Conservation (phyloP, 2,329 filamentous ascomycete genomes). For the Colletotrichum sansevieriae region DNA sequence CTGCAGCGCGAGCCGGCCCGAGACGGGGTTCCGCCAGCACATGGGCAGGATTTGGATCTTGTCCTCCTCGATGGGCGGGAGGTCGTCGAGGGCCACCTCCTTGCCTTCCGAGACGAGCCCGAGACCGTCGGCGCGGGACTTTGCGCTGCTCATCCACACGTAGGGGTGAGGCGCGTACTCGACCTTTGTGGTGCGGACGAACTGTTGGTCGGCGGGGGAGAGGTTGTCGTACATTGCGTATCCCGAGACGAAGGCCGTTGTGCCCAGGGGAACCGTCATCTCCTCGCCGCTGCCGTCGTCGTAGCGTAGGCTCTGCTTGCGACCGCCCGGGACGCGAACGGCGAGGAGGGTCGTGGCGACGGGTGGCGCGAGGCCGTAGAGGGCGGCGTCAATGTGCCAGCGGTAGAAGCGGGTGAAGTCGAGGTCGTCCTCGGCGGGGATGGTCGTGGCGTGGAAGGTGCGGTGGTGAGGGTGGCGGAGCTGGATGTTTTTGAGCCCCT, state of each 20-base stretch:
- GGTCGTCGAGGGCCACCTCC: conserved; percentile 69
- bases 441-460: conserved; percentile 77
- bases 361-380: conserved; percentile 82
- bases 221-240: conserved; percentile 79
- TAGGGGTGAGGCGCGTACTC: conserved; percentile 86
- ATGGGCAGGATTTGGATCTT: conserved; percentile 82
- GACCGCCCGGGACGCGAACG: conserved; percentile 77
- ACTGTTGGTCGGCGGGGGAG: conserved; percentile 74
- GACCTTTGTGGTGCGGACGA: conserved; percentile 74
- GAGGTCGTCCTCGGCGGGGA: conserved; percentile 67
- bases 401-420: conserved; percentile 74
- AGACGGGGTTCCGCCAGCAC: conserved; percentile 82
- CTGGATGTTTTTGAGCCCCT: conserved; percentile 76
- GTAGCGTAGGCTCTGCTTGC: conserved; percentile 76
- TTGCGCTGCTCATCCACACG: conserved; percentile 82
- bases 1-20: conserved; percentile 76
- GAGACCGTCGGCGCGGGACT: conserved; percentile 75
- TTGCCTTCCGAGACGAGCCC: conserved; percentile 76
- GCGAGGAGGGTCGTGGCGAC: conserved; percentile 80
- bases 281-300: conserved; percentile 78
- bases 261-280: conserved; percentile 78
- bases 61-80: conserved; percentile 74
- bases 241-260: conserved; percentile 80
- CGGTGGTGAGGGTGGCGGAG: conserved; percentile 82
- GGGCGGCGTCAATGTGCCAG: conserved; percentile 85